phyloP scores from a whole-genome alignment of 768 basidiomycete species.

The Termitomyces sp. region DNA sequence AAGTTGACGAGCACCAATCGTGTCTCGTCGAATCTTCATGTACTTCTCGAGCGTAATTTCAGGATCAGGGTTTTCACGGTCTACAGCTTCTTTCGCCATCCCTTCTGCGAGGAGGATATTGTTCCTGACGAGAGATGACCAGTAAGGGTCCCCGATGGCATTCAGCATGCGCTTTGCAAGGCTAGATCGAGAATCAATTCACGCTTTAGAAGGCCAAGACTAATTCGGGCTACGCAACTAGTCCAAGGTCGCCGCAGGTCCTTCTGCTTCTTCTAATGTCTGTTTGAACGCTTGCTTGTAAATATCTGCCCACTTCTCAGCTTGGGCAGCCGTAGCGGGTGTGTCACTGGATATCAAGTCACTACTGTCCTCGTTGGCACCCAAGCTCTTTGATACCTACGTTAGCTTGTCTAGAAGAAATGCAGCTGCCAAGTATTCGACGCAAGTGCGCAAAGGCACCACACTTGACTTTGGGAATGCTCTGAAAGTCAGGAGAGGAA shows the following conservation, averaged over 20 bases:
- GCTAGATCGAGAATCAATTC: too few relatives aligned
- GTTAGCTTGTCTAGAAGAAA: conserved; percentile 9
- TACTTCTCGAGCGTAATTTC: conserved; percentile 1
- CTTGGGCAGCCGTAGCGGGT: conserved; percentile 1
- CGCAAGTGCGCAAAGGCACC: neutral
- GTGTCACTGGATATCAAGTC: conserved; percentile 1
- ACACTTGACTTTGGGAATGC: conserved; percentile 2
- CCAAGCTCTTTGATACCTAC: neutral
- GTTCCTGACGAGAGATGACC: neutral
- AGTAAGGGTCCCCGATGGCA: neutral
- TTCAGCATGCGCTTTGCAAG: too few relatives aligned
- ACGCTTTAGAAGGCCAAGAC: too few relatives aligned
- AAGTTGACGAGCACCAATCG: conserved; percentile 2
- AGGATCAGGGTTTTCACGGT: conserved; percentile 5
- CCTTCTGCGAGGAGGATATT: conserved; percentile 6
- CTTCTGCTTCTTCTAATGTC: neutral
- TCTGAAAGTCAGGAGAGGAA: conserved; percentile 4
- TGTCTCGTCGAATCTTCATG: conserved; percentile 4
- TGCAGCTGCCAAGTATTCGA: conserved; percentile 6
- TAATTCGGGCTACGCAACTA: neutral
- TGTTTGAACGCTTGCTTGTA: conserved; percentile 5
- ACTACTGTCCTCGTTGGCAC: too few relatives aligned
- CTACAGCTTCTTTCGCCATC: conserved; percentile 4
- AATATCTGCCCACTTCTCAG: conserved; percentile 5
- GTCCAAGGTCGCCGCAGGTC: neutral